Evolutionary conservation across 345 rosid species (phyloP).

Genomic region (Noccaea bulbosa): DNA sequence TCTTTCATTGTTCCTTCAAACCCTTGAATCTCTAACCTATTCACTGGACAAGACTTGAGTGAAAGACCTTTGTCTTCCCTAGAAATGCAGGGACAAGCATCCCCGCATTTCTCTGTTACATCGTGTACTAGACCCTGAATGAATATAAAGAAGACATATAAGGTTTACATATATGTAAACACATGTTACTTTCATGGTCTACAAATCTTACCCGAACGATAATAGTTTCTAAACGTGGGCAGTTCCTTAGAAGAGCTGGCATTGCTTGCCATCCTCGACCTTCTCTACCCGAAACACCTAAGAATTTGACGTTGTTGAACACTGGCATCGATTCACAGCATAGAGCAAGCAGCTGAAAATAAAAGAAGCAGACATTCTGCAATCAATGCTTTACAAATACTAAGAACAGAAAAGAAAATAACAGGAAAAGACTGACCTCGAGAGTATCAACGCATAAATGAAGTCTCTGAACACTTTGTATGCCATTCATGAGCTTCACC

Average conservation of each 20-base stretch:
- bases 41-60: conserved; percentile 15
- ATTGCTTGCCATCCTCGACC: conserved; percentile 24
- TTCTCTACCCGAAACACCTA: not conserved
- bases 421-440: conserved; percentile 1
- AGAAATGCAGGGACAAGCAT: conserved; percentile 20
- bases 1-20: conserved; percentile 17
- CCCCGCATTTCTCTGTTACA: conserved; percentile 17
- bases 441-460: not conserved
- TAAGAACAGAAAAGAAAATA: not conserved
- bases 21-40: conserved; percentile 1
- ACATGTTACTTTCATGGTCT: conserved; percentile 7
- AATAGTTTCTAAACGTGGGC: conserved; percentile 3
- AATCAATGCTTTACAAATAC: not conserved
- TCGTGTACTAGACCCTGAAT: conserved; percentile 14
- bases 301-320: conserved; percentile 6
- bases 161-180: not conserved
- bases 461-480: conserved; percentile 19
- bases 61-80: not conserved
- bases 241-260: conserved; percentile 14
- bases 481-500: conserved; percentile 21
- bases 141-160: not conserved
- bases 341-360: conserved; percentile 17
- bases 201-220: not conserved
- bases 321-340: conserved; percentile 7
- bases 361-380: not conserved